A percentile compares a stretch with the other conserved stretches of the same genome.
These are phyloP conservation scores for Populus deltoides DNA, from an alignment of 345 rosid genomes.

Conservation along the genomic window DNA sequence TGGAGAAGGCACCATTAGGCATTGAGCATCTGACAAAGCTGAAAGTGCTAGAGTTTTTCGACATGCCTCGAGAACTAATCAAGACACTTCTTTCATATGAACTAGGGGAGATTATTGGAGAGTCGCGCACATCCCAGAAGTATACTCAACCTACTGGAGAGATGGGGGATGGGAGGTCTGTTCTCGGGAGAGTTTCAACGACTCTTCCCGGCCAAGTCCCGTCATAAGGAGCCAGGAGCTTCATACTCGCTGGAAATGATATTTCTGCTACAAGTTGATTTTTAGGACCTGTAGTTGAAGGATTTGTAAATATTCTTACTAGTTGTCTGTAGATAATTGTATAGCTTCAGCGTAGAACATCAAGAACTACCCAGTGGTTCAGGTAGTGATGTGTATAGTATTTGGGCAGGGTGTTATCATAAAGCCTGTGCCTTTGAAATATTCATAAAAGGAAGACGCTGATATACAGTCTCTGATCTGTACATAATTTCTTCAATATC, in stretches of 20 bases:
- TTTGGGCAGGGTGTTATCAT: too few species aligned
- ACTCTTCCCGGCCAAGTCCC: not conserved
- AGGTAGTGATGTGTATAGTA: too few species aligned
- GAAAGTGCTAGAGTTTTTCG: constrained; percentile 29
- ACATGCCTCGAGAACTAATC: constrained; percentile 33
- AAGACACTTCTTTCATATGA: not conserved
- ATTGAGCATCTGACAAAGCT: constrained; percentile 30
- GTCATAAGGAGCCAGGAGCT: constrained; percentile 18
- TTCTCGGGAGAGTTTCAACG: constrained; percentile 7
- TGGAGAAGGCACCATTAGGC: constrained; percentile 29
- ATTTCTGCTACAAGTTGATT: not conserved
- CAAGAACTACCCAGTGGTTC: too few species aligned
- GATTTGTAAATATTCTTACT: not conserved
- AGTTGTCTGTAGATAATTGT: too few species aligned
- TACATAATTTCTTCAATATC: too few species aligned
- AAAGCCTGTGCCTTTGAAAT: too few species aligned
- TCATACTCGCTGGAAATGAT: constrained; percentile 22
- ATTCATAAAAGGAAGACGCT: too few species aligned
- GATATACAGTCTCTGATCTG: too few species aligned
- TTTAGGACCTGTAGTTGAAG: not conserved
- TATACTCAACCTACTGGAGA: constrained; percentile 26
- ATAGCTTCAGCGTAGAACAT: not conserved
- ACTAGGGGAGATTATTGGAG: constrained; percentile 2
- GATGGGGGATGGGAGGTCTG: constrained; percentile 35
- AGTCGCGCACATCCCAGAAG: constrained; percentile 16